Conservation (phyloP, 306 rosid genomes). For the Vachellia collinsii region DNA sequence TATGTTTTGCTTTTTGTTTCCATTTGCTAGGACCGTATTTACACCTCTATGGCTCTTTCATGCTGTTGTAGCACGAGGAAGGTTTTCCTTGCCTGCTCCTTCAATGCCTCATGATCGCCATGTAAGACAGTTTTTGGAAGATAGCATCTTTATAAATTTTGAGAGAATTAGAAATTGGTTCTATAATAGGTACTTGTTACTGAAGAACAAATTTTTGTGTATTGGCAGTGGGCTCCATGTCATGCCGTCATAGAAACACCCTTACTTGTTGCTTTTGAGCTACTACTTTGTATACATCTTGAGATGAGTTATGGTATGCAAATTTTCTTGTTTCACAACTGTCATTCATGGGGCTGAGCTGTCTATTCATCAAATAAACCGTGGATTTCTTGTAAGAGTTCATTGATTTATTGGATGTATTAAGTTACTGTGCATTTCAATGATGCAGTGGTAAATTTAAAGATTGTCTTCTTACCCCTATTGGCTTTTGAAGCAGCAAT, state of each 20-base stretch:
- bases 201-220: slow-evolving; percentile 34
- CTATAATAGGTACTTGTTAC: slow-evolving; percentile 21
- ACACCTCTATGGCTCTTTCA: slow-evolving; percentile 84
- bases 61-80: slow-evolving; percentile 73
- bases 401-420: slow-evolving; percentile 2
- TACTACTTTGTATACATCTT: slow-evolving; percentile 83
- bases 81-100: slow-evolving; percentile 97
- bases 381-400: slow-evolving; percentile 17
- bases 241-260: slow-evolving; percentile 83
- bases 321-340: slow-evolving; percentile 21
- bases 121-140: slow-evolving; percentile 52
- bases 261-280: slow-evolving; percentile 88
- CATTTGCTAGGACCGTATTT: slow-evolving; percentile 67
- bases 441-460: slow-evolving; percentile 76
- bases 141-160: slow-evolving; percentile 28
- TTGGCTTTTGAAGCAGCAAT: slow-evolving; percentile 69
- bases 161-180: slow-evolving; percentile 21
- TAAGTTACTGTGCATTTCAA: slow-evolving; percentile 32
- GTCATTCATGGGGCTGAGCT: slow-evolving; percentile 20
- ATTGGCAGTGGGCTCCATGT: slow-evolving; percentile 95
- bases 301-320: slow-evolving; percentile 65
- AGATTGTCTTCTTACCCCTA: slow-evolving; percentile 84
- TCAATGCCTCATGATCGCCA: slow-evolving; percentile 77
- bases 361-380: slow-evolving; percentile 21
- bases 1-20: slow-evolving; percentile 7